A percentile compares a stretch with the other conserved stretches of the same genome.
phyloP scores from a whole-genome alignment of 371 early-diverging fungal genomes.

The Mucor piriformis region DNA sequence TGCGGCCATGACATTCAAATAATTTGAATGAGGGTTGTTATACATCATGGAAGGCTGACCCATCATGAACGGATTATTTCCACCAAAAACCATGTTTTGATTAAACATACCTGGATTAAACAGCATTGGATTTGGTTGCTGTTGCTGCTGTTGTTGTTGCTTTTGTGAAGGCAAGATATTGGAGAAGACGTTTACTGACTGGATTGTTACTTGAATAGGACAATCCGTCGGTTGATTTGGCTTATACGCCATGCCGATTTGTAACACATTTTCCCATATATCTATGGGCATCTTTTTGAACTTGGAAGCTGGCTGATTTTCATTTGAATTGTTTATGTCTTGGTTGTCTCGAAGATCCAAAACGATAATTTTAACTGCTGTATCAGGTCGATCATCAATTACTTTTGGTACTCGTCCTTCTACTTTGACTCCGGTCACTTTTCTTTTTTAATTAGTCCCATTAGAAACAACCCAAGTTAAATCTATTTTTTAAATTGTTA shows the following conservation, averaged over 20 bases:
- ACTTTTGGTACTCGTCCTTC: constrained; percentile 17
- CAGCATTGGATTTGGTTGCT: constrained; percentile 3
- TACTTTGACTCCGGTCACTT: constrained; percentile 25
- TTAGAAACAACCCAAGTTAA: too few species aligned
- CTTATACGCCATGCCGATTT: not conserved
- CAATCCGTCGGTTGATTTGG: constrained; percentile 15
- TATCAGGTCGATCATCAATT: constrained; percentile 21
- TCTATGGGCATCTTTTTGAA: constrained; percentile 23
- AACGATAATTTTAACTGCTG: constrained; percentile 14
- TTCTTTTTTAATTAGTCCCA: not conserved
- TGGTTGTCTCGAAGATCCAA: constrained; percentile 23
- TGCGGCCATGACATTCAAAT: constrained; percentile 17
- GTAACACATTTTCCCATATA: constrained; percentile 18
- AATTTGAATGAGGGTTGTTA: constrained; percentile 8
- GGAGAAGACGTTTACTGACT: constrained; percentile 16
- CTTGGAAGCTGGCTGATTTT: constrained; percentile 15
- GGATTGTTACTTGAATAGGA: constrained; percentile 10
- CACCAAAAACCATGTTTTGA: not conserved
- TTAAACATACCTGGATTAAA: constrained; percentile 12
- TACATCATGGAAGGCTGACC: not conserved
- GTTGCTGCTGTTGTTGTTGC: constrained; percentile 2
- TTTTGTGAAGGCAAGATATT: constrained; percentile 12
- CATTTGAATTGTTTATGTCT: constrained; percentile 5
- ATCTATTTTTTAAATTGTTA: not conserved
- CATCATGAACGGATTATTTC: not conserved